Evolutionary conservation across 2,329 filamentous ascomycete species (phyloP).

Genomic region (Gaeumannomyces tritici): DNA sequence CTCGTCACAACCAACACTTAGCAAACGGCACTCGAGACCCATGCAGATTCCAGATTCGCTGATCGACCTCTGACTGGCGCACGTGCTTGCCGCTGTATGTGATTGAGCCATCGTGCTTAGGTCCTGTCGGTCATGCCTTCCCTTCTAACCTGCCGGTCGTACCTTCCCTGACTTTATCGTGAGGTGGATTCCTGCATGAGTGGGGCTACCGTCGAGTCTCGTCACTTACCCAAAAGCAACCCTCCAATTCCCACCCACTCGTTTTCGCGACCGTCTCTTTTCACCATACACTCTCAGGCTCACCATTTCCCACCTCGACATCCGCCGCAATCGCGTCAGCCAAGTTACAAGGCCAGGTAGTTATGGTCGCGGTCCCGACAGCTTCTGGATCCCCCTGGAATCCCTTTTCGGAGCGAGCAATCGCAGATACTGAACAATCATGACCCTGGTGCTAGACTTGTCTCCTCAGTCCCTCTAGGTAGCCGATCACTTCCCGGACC

Average conservation of each 20-base stretch:
- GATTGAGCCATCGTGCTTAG: no score
- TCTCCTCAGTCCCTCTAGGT: not conserved
- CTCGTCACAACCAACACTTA: no score
- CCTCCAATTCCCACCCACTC: not conserved
- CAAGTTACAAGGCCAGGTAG: not conserved
- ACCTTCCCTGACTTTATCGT: no score
- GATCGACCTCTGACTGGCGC: no score
- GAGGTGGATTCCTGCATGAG: no score
- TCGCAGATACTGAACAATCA: conserved; percentile 1
- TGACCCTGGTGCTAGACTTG: not conserved
- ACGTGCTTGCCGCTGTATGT: no score
- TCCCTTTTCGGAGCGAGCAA: not conserved
- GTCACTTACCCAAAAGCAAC: not conserved
- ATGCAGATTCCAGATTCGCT: no score
- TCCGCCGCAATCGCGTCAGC: not conserved
- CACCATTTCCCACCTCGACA: not conserved
- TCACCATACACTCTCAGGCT: not conserved
- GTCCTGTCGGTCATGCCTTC: no score
- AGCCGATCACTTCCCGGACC: not conserved
- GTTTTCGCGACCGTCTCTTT: no score
- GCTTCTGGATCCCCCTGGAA: conserved; percentile 1
- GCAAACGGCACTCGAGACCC: no score
- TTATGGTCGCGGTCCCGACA: not conserved
- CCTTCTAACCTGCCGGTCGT: no score
- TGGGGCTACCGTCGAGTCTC: not conserved